Evolutionary conservation across 495 filamentous ascomycete species (phyloP), one percentile per base, ranked within the genome.

Genomic region (Neurospora sublineolata): DNA sequence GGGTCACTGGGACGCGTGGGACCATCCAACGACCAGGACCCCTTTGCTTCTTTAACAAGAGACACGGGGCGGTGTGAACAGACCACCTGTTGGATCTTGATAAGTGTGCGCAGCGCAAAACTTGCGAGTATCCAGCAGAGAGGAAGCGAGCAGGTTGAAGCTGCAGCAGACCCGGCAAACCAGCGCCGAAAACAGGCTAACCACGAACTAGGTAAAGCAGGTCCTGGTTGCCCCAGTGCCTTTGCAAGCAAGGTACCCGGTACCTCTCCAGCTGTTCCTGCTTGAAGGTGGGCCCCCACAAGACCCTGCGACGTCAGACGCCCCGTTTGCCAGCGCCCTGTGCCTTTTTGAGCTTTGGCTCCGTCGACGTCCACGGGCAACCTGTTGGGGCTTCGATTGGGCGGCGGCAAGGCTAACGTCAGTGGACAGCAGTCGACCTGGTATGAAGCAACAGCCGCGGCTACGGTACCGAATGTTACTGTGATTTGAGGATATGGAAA

Each of bases 11-110:
- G 73, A 73, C 67, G 69, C 64, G 72, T 46, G 67, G 39, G 68
- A 71, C 68, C 71, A 70, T 68, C 75, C 60, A 72, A 60, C 68
- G 69, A 73, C 72, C 73, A 69, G 77, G 75, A 69, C 44, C 67
- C 73, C 72, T 75, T 74, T 44, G 39, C 72, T 73, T 72, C 52
- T 71, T 71, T 68, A 64, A 12, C n/a, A 44, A 18, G 37, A 68
- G 68, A 46, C 68, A 72, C 41, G 70, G 40, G 60, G 69, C 58
- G 72, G 72, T 71, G 73, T 75, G 52, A 33, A 33, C 52, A 27
- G 3, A 64, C 27, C 52, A 64, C 27, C 52, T 64, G 52, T 18
- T 64, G 52, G 52, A 4, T 33, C 33, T 60, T 18, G 27, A 33
- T 64, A 36, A 14, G 5, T 12, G 33, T 60, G 52, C 23, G 52